Evolutionary conservation across 495 filamentous ascomycete genomes (phyloP), one percentile per base, ranked within the genome.

Genomic region (Barbatosphaeria neglecta): DNA sequence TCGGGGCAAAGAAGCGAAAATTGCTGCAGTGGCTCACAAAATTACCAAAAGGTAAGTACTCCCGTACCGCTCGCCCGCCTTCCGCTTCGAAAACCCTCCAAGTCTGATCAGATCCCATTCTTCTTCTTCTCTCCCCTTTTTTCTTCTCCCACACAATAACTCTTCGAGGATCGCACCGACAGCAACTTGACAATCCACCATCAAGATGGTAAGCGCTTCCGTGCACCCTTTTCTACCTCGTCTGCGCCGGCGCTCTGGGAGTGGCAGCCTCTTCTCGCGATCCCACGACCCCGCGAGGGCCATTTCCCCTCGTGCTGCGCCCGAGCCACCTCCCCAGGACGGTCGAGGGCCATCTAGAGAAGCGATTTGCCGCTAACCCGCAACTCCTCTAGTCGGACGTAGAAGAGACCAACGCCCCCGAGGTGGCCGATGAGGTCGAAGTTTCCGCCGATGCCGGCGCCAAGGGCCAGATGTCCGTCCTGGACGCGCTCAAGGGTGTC

Each of bases 401-500:
- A 77, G 75, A 78, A 77, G 89, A 95, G 83, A 87, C 78, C 70
- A 75, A 70, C 66, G 81, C 80, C 59, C 82, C 83, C 66, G 80
- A 76, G 46, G 80, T 79, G 58, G 80, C 82, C 65, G 82, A 90
- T 62, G 87, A 94, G 73, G 90, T 94, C 63, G 88, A 94, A 72
- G 86, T 94, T 62, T 76, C 80, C 67, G 87, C 83, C 67, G 86
- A 93, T 68, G 84, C 82, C 77, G 42, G 46, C 60, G 68, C 73
- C 63, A 84, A 86, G 64, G 89, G 90, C 60, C 86, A 94, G 77
- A 96, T 97, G 90, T 87, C 84, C 58, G 89, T 96, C 60, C 84
- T 95, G 55, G 92, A 97, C 56, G 93, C 92, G 49, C 85, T 98
- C 55, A 97, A 97, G 76, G 90, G 84, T 60, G 92, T 95, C 53